These are phyloP conservation scores for Lolium perenne DNA, from an alignment of 176 grass and related monocot genomes.

Conservation along the genomic window DNA sequence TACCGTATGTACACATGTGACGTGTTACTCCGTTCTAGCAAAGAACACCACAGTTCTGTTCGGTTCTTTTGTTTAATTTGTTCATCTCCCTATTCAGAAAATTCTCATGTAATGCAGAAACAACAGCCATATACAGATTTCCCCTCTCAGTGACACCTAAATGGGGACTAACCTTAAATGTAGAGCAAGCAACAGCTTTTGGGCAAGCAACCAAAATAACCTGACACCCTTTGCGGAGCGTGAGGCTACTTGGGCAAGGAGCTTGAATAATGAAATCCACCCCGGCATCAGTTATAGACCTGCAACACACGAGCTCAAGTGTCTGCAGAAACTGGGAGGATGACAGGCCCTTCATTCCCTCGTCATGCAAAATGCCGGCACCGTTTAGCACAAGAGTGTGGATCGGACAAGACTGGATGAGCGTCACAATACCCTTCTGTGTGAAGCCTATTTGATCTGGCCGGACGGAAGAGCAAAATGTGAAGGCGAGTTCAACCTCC, in stretches of 20 bases:
- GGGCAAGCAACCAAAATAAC: too few species aligned
- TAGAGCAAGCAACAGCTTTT: too few species aligned
- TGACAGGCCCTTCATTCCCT: conserved; percentile 46
- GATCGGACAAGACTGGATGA: conserved; percentile 60
- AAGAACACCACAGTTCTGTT: not conserved
- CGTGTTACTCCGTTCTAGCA: not conserved
- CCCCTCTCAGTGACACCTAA: too few species aligned
- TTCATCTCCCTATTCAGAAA: not conserved
- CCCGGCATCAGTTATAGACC: conserved; percentile 44
- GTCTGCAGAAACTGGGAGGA: conserved; percentile 37
- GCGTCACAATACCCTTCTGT: conserved; percentile 44
- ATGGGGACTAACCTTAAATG: too few species aligned
- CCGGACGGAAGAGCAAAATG: conserved; percentile 9
- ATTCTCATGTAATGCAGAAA: not conserved
- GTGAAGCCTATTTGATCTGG: conserved; percentile 49
- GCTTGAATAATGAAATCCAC: conserved; percentile 26
- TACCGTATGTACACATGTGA: not conserved
- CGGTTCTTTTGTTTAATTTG: not conserved
- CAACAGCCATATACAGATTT: not conserved
- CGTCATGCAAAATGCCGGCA: conserved; percentile 48
- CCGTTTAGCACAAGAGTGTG: conserved; percentile 47
- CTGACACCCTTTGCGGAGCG: conserved; percentile 11
- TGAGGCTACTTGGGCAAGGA: conserved; percentile 42
- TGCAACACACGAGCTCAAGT: conserved; percentile 46
- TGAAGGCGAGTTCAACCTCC: conserved; percentile 56